Conservation (phyloP, 345 rosid genomes). For the Salix brachista region DNA sequence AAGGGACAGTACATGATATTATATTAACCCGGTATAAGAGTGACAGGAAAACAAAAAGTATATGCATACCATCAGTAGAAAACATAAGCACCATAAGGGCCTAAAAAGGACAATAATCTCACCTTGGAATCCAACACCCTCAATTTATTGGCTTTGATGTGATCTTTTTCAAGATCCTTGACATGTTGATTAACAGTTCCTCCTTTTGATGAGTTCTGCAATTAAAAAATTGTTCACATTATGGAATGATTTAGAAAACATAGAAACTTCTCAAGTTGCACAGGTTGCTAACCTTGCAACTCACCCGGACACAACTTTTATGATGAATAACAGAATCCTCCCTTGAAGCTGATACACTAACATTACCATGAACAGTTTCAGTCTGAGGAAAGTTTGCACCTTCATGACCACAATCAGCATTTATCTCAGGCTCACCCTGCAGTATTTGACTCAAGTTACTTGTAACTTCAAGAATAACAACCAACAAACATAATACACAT, state of each 20-base stretch:
- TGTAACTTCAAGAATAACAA: not conserved
- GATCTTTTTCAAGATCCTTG: not conserved
- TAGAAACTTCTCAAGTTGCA: slow-evolving; percentile 1
- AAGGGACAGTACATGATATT: too few relatives aligned
- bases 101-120: not conserved
- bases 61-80: not conserved
- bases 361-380: not conserved
- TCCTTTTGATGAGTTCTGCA: slow-evolving; percentile 19
- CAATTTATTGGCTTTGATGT: slow-evolving; percentile 2
- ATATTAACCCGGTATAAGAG: not conserved
- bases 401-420: slow-evolving; percentile 6
- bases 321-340: slow-evolving; percentile 1
- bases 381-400: slow-evolving; percentile 1
- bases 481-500: not conserved
- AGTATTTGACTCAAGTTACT: not conserved
- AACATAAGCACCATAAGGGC: too few relatives aligned
- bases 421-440: slow-evolving; percentile 17
- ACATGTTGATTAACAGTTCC: not conserved
- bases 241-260: not conserved
- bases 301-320: not conserved
- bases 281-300: not conserved
- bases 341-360: slow-evolving; percentile 1
- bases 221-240: not conserved
- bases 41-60: not conserved
- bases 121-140: slow-evolving; percentile 14